Conservation (phyloP, 129 eudicot genomes). For the Flaveria brownii region DNA sequence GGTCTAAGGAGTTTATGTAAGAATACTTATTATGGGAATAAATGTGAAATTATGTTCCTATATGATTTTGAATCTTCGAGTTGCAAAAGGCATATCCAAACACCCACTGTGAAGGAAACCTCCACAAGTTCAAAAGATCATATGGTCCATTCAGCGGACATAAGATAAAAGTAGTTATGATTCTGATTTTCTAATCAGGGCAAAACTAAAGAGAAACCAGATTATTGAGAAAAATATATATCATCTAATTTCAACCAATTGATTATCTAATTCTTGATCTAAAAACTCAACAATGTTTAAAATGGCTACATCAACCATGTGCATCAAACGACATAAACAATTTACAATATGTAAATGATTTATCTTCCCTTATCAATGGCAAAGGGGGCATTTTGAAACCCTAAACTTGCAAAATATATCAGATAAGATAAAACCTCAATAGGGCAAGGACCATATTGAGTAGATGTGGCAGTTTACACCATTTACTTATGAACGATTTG, state of each 20-base stretch:
- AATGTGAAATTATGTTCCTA: background rate
- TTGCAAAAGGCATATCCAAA: too few species aligned
- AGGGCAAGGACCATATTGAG: background rate
- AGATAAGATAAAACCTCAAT: background rate
- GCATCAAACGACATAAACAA: background rate
- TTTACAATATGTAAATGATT: background rate
- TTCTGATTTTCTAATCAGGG: too few species aligned
- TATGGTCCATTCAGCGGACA: too few species aligned
- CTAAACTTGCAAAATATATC: background rate
- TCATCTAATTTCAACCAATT: background rate
- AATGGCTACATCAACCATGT: background rate
- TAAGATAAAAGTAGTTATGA: too few species aligned
- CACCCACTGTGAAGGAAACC: too few species aligned
- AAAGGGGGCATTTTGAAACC: background rate
- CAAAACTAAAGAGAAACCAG: background rate
- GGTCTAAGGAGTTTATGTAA: background rate
- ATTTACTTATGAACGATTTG: background rate
- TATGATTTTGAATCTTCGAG: too few species aligned
- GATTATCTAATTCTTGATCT: background rate
- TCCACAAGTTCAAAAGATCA: background rate
- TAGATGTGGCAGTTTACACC: background rate
- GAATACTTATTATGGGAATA: background rate
- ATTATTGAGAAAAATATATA: background rate
- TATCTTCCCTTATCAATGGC: background rate
- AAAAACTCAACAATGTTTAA: background rate